Percentiles rank a stretch among this genome's conserved stretches.
Evolutionary conservation across 2,329 filamentous ascomycete species (phyloP).

Genomic region (Penicillium oxalicum): DNA sequence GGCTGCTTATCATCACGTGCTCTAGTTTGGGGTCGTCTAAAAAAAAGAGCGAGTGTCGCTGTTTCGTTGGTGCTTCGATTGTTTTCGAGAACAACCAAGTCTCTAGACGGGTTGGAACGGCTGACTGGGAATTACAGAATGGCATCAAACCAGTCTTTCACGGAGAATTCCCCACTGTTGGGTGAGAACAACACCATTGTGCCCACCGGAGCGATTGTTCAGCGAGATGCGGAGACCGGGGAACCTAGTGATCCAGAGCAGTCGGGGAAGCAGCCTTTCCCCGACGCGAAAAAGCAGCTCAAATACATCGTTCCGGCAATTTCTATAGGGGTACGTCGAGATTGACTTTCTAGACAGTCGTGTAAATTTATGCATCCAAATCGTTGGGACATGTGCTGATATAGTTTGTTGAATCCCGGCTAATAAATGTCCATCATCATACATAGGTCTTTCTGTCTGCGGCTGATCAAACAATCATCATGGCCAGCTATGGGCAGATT

Average conservation of each 20-base stretch:
- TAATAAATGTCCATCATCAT: no score
- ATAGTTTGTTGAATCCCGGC: no score
- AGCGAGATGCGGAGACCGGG: constrained; percentile 19
- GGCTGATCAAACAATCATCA: constrained; percentile 69
- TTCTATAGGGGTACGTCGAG: constrained; percentile 51
- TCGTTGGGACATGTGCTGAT: no score
- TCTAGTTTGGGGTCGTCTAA: not conserved
- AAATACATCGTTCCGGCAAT: constrained; percentile 57
- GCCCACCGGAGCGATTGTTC: constrained; percentile 21
- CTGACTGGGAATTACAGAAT: constrained; percentile 14
- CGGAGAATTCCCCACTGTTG: constrained; percentile 46
- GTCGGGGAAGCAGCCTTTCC: constrained; percentile 28
- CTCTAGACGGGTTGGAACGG: not conserved
- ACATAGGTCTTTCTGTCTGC: constrained; percentile 63
- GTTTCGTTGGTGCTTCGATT: not conserved
- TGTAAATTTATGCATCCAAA: no score
- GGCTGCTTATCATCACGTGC: constrained; percentile 20
- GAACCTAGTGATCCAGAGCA: constrained; percentile 9
- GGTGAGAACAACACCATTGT: constrained; percentile 24
- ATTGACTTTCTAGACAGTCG: constrained; percentile 6
- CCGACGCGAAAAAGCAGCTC: constrained; percentile 47
- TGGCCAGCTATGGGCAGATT: constrained; percentile 72
- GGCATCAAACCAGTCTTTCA: constrained; percentile 18
- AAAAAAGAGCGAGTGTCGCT: not conserved
- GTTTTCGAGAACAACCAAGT: not conserved